phyloP scores from a whole-genome alignment of 768 basidiomycete species.

The Rhodosporidiobolus odoratus region DNA sequence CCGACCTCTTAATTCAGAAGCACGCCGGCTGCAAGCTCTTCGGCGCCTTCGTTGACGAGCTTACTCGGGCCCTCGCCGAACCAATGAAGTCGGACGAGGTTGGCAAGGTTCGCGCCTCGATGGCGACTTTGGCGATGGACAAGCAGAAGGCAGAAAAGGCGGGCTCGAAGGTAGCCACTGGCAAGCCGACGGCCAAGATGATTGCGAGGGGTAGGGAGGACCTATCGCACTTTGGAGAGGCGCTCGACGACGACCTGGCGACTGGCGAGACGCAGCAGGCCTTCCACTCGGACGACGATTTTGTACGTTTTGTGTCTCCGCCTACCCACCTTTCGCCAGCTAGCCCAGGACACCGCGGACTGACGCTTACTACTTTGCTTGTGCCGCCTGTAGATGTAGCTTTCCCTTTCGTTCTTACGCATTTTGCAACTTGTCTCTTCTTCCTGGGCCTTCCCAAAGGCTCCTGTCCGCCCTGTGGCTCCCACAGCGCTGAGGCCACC shows the following conservation, averaged over 20 bases:
- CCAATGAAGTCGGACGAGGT: slow-evolving; percentile 86
- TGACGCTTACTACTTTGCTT: too few species aligned
- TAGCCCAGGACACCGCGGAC: too few species aligned
- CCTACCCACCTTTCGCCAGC: too few species aligned
- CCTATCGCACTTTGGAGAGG: slow-evolving; percentile 66
- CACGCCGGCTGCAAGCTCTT: slow-evolving; percentile 81
- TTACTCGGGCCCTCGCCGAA: slow-evolving; percentile 66
- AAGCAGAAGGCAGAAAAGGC: slow-evolving; percentile 88
- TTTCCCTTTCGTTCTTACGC: not conserved
- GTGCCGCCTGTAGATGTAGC: slow-evolving; percentile 1
- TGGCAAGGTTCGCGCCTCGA: slow-evolving; percentile 73
- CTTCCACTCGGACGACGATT: slow-evolving; percentile 30
- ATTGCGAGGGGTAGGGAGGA: slow-evolving; percentile 54
- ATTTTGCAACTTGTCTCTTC: not conserved
- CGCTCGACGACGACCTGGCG: slow-evolving; percentile 62
- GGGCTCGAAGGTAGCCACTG: slow-evolving; percentile 73
- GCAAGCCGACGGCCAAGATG: slow-evolving; percentile 68
- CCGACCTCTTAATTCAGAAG: slow-evolving; percentile 67
- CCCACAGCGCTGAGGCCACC: too few species aligned
- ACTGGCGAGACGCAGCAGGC: not conserved
- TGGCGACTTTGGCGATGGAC: slow-evolving; percentile 86
- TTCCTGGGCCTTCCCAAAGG: too few species aligned
- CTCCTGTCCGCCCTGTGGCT: too few species aligned
- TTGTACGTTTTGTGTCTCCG: slow-evolving; percentile 15
- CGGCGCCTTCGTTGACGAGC: slow-evolving; percentile 72